Percentiles rank a stretch among this genome's conserved stretches.
phyloP scores from a whole-genome alignment of 139 green algal genomes.

The Volvox reticuliferus region DNA sequence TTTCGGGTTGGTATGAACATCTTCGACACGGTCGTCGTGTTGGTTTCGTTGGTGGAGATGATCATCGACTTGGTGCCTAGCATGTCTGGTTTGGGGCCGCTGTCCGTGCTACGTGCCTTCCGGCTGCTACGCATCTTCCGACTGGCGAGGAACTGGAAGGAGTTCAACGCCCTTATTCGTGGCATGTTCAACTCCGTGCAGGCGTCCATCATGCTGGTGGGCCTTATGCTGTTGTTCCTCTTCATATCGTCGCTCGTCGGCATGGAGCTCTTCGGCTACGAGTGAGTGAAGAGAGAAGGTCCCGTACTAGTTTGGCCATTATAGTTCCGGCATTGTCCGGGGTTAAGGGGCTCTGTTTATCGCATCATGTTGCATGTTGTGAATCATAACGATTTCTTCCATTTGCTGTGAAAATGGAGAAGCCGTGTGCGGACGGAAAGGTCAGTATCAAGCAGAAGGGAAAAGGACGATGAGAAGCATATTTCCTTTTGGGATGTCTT shows the following conservation, averaged over 20 bases:
- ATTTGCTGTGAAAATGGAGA: not conserved
- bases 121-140: constrained; percentile 83
- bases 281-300: not conserved
- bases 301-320: too few species aligned
- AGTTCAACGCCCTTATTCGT: constrained; percentile 80
- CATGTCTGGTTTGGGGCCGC: constrained; percentile 54
- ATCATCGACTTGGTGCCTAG: constrained; percentile 70
- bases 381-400: too few species aligned
- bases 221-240: constrained; percentile 81
- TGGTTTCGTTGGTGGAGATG: constrained; percentile 76
- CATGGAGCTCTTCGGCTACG: constrained; percentile 74
- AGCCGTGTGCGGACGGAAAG: not conserved
- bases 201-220: constrained; percentile 70
- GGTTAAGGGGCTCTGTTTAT: too few species aligned
- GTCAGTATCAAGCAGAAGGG: not conserved
- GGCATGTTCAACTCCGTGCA: constrained; percentile 70
- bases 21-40: constrained; percentile 75
- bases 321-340: too few species aligned
- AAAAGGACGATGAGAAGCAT: not conserved
- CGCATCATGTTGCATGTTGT: too few species aligned
- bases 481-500: not conserved
- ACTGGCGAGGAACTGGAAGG: constrained; percentile 72
- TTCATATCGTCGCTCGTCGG: constrained; percentile 82
- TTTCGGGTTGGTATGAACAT: constrained; percentile 71
- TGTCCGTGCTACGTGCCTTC: constrained; percentile 78